Base-by-base conservation (phyloP, 1,284 basidiomycete species). In the Moesziomyces sp. region DNA sequence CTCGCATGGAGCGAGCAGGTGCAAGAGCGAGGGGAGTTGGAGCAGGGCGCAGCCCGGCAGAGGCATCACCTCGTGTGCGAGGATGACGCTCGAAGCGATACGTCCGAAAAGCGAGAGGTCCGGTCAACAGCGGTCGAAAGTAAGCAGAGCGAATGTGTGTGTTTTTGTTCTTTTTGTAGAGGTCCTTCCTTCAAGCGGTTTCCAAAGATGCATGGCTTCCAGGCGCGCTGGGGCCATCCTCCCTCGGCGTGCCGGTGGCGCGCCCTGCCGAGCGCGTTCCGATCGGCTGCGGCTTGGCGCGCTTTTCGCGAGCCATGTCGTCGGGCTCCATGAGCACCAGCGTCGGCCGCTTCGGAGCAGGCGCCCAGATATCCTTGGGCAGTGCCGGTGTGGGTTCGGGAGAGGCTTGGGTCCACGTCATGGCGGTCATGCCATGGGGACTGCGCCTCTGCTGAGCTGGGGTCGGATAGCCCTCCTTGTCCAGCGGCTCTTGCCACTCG, bases 301-400 rank as follows among this genome's bases (percentile, higher is more conserved):
- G 51, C 19, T 60, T 62, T 44, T 60, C 70, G n/a, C 28, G 48
- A 19, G 69, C 58, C 5, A 62, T 43, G 40, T 59, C 57, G 30
- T 67, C 70, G 3, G 70, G 70, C 43, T 73, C 70, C 1, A 60
- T 58, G 10, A 43, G 59, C 18, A 67, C 43, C 7, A 52, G 56
- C 10, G 53, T 58, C 5, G 64, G 52, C 26, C 63, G 59, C 30
- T 60, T 67, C 1, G 64, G 64, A 8, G 70, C 64, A 9, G 70
- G 70, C 2, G 70, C 70, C 70, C 70, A 73, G 23, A 73, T 73
- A 6, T 66, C 64, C 23, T 46, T 55, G 13, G 63, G 55, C 26
- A 63, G 52, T 18, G 30, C 38, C 9, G 52, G 49, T 3, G 44
- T 8, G 1, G 49, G 3, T 30, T 40, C 42, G 26, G 30, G 47